phyloP scores from a whole-genome alignment of 306 rosid genomes.

The Cicer bijugum region DNA sequence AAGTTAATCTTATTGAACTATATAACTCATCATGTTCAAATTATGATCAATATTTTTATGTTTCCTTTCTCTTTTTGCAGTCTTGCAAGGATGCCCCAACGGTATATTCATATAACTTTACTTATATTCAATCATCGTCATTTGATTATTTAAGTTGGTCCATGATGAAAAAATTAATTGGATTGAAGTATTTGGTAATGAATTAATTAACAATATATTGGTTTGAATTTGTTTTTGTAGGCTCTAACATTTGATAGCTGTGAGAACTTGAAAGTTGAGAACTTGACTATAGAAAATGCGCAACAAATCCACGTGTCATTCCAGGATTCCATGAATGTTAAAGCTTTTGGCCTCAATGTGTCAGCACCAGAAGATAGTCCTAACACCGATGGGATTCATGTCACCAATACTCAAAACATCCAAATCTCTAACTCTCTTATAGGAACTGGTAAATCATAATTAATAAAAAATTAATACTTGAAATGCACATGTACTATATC shows the following conservation, averaged over 20 bases:
- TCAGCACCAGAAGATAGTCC: slow-evolving; percentile 69
- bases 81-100: slow-evolving; percentile 89
- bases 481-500: background rate
- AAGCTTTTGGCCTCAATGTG: slow-evolving; percentile 51
- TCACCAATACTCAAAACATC: slow-evolving; percentile 56
- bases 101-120: slow-evolving; percentile 45
- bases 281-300: slow-evolving; percentile 54
- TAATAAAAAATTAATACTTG: background rate
- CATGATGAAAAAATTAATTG: background rate
- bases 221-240: slow-evolving; percentile 46
- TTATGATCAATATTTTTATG: slow-evolving; percentile 15
- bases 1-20: background rate
- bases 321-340: slow-evolving; percentile 51
- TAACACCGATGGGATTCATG: slow-evolving; percentile 84
- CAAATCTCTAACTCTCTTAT: slow-evolving; percentile 57
- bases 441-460: slow-evolving; percentile 57
- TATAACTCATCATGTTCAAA: slow-evolving; percentile 2
- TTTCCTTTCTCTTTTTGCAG: slow-evolving; percentile 50
- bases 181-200: background rate
- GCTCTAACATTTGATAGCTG: slow-evolving; percentile 64
- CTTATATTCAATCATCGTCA: background rate
- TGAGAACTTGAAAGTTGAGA: slow-evolving; percentile 51
- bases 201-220: background rate
- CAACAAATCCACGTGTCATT: slow-evolving; percentile 68
- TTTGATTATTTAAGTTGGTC: background rate